Percentiles rank a stretch among this genome's conserved stretches.
phyloP scores from a whole-genome alignment of 331 rosid species.

The Spiraea crenata region DNA sequence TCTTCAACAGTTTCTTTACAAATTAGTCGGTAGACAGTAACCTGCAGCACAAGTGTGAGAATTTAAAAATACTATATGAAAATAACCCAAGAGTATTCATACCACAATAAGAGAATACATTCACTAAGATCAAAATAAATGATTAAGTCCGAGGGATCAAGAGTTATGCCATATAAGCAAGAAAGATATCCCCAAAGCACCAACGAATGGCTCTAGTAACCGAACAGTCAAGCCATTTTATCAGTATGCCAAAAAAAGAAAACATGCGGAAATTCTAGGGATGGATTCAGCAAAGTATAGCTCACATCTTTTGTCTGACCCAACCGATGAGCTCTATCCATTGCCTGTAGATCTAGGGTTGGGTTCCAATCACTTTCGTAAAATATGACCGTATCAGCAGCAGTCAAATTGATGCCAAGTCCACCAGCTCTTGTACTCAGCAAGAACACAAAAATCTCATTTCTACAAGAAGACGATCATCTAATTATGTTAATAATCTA shows the following conservation, averaged over 20 bases:
- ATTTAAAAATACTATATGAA: background rate
- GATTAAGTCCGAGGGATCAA: background rate
- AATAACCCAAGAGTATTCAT: constrained; percentile 16
- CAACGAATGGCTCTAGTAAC: background rate
- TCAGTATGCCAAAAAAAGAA: background rate
- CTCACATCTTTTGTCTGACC: constrained; percentile 70
- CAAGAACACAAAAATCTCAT: constrained; percentile 79
- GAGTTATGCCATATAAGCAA: background rate
- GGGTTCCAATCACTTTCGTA: constrained; percentile 99
- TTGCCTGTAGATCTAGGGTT: constrained; percentile 69
- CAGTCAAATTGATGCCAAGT: constrained; percentile 97
- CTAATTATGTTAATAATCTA: background rate
- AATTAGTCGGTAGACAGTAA: constrained; percentile 60
- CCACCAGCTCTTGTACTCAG: constrained; percentile 81
- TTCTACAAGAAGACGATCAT: constrained; percentile 35
- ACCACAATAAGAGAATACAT: background rate
- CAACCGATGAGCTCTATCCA: constrained; percentile 96
- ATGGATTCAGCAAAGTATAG: constrained; percentile 9
- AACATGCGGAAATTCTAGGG: background rate
- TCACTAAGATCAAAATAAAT: background rate
- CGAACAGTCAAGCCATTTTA: background rate
- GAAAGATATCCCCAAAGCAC: background rate
- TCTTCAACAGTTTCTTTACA: constrained; percentile 68
- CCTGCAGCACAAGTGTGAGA: constrained; percentile 27
- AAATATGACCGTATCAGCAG: constrained; percentile 97